phyloP scores from a whole-genome alignment of 2,329 filamentous ascomycete genomes.

The Colletotrichum endophyticum region DNA sequence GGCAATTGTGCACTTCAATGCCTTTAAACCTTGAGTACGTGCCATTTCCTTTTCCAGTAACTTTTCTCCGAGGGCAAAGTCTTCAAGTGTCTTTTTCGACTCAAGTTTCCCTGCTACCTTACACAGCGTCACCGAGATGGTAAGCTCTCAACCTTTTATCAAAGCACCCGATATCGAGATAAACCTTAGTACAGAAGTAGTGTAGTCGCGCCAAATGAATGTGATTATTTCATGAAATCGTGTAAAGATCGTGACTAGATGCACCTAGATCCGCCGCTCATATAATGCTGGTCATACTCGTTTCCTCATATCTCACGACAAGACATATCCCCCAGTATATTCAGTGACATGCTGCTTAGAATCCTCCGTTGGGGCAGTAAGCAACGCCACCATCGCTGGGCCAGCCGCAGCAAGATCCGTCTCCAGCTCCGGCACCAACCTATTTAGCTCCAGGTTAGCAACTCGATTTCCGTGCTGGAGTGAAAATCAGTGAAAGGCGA shows the following conservation, averaged over 20 bases:
- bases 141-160: not conserved
- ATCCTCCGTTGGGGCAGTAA: not conserved
- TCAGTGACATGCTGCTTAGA: not conserved
- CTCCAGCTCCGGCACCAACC: not conserved
- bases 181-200: not conserved
- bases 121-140: not conserved
- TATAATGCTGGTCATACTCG: not conserved
- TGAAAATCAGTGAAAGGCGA: not conserved
- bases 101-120: fast-evolving
- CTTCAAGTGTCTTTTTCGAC: fast-evolving
- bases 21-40: not conserved
- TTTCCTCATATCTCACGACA: not conserved
- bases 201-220: not conserved
- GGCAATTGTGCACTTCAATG: not conserved
- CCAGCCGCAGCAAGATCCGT: not conserved
- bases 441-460: not conserved
- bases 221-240: not conserved
- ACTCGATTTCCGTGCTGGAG: fast-evolving
- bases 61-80: not conserved
- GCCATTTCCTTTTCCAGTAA: no score
- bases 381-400: not conserved
- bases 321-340: not conserved
- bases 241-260: not conserved
- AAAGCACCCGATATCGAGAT: not conserved
- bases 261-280: not conserved